phyloP scores from a whole-genome alignment of 768 basidiomycete genomes.

The Podaxis sp. region DNA sequence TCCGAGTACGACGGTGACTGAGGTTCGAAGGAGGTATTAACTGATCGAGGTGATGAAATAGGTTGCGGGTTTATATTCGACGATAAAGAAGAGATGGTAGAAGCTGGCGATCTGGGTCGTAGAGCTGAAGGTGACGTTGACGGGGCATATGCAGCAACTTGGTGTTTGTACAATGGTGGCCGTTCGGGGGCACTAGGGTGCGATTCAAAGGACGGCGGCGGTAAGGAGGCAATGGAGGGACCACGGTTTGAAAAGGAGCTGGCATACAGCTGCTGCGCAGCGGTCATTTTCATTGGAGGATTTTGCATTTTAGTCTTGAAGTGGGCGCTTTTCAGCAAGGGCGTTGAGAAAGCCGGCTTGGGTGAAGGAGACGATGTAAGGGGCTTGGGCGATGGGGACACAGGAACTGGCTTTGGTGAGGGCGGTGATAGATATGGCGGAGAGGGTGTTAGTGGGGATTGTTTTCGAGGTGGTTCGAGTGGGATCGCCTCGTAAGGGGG shows the following conservation, averaged over 20 bases:
- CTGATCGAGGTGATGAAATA: background rate
- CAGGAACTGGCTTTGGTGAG: background rate
- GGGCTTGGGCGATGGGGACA: background rate
- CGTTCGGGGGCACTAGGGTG: background rate
- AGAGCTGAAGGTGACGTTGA: background rate
- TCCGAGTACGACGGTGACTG: conserved; percentile 11
- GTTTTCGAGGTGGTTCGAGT: background rate
- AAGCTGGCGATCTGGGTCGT: conserved; percentile 3
- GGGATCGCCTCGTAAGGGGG: background rate
- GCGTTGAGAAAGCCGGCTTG: background rate
- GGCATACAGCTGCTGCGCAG: conserved; percentile 21
- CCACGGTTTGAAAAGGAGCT: conserved; percentile 13
- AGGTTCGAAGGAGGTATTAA: background rate
- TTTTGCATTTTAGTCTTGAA: background rate
- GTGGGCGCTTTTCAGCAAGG: background rate
- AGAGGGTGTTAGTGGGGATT: background rate
- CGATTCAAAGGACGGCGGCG: conserved; percentile 3
- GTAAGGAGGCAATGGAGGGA: background rate
- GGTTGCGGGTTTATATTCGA: background rate
- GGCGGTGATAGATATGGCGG: background rate
- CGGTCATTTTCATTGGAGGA: conserved; percentile 9
- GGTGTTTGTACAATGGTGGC: conserved; percentile 4
- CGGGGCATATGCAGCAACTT: conserved; percentile 2
- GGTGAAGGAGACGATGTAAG: background rate
- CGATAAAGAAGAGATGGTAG: conserved; percentile 5